Base-by-base conservation (phyloP, 164 flowering plant genomes). In the Berberis vulgaris region DNA sequence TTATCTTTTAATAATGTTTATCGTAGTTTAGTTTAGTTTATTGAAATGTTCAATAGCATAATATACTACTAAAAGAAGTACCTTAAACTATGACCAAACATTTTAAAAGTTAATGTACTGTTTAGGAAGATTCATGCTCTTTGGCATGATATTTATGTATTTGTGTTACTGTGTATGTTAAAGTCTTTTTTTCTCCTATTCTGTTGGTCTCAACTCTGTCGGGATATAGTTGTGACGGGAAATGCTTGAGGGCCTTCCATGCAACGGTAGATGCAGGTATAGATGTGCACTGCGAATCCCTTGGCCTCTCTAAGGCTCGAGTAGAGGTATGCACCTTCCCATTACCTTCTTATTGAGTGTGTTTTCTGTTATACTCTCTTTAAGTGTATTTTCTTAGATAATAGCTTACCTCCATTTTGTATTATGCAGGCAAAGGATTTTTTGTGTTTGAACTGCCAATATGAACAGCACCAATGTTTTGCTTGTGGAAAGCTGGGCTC, bases 161-260 rank as follows among this genome's bases (percentile, higher is more conserved):
- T 5, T 46, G 26, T 46, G 8, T 5, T 52, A 52, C 0, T 52
- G 8, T 52, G 8, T 52, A 52, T 5, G 10, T 1, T 52, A 52
- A 46, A 26, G 2, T 52, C 8, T 52, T 6, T 52, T 52, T 52
- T 52, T 26, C 26, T 26, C 26, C 54, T 11, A 11, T 26, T 6
- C 41, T 40, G 4, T 40, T 41, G 44, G 12, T 45, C 2, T 41
- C 60, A 7, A 10, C 47, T 61, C 1, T 52, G 58, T 60, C 41
- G 43, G 59, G 2, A 45, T 74, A 61, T 78, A 92, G 98, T 62
- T 92, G 98, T 77, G 96, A 92, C 39, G 97, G 95, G 13, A 71
- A 61, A 49, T 92, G 98, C 76, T 43, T 88, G 79, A 81, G 98
- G 72, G 85, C 87, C 7, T 92, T 92, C 71, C 98, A 92, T 78